Conservation (phyloP, 257 asterid species). For the Orobanche coerulescens region DNA sequence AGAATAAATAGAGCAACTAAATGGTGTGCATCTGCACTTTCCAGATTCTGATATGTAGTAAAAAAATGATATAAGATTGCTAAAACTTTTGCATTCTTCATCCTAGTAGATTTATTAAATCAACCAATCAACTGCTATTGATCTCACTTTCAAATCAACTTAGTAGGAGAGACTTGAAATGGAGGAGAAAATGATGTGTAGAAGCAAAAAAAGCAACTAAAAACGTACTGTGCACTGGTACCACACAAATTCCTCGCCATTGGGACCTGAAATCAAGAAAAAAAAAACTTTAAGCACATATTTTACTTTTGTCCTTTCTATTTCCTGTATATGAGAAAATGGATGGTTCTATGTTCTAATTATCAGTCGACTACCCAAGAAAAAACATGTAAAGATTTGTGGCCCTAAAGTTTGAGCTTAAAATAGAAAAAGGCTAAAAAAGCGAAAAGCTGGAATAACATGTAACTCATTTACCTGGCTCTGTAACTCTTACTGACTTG, state of each 20-base stretch:
- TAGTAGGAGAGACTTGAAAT: background rate
- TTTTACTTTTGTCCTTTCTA: background rate
- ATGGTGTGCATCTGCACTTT: background rate
- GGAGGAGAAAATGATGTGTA: background rate
- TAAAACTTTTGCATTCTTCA: background rate
- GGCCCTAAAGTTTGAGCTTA: background rate
- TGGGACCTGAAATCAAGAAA: constrained; percentile 56
- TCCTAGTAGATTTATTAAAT: background rate
- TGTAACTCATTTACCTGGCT: constrained; percentile 53
- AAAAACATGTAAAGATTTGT: background rate
- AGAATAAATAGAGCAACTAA: background rate
- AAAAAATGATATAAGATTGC: background rate
- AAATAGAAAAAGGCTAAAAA: background rate
- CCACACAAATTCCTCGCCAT: constrained; percentile 78
- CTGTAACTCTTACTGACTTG: constrained; percentile 55
- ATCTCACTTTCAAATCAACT: background rate
- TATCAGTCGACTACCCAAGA: background rate
- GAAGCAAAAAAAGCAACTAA: constrained; percentile 13
- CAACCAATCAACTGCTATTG: background rate
- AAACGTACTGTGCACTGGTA: constrained; percentile 82
- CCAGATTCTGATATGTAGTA: background rate
- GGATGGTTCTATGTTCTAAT: background rate
- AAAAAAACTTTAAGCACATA: background rate
- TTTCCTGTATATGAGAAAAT: background rate
- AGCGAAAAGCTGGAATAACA: background rate